phyloP scores from a whole-genome alignment of 1,284 basidiomycete genomes.

The Mycena citricolor region DNA sequence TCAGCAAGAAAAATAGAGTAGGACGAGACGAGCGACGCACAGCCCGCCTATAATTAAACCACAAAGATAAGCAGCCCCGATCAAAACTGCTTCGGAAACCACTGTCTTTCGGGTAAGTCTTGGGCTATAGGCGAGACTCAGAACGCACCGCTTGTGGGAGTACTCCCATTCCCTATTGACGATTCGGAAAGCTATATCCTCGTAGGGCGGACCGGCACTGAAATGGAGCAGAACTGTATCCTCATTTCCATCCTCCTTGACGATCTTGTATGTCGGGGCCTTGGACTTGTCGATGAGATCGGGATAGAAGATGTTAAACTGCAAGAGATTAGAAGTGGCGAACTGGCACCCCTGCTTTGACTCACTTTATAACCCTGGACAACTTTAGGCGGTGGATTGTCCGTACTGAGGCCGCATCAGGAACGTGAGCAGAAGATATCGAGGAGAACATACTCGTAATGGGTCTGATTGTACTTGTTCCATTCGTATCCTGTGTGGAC shows the following conservation, averaged over 20 bases:
- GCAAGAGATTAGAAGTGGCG: conserved; percentile 20
- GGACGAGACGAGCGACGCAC: conserved; percentile 52
- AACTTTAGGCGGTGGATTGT: conserved; percentile 96
- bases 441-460: conserved; percentile 81
- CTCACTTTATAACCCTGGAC: conserved; percentile 96
- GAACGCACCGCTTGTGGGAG: conserved; percentile 83
- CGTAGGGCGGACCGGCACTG: conserved; percentile 96
- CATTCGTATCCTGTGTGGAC: conserved; percentile 99
- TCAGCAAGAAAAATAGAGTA: conserved; percentile 12
- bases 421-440: conserved; percentile 4
- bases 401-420: conserved; percentile 56
- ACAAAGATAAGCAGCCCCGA: conserved; percentile 79
- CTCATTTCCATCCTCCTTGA: conserved; percentile 89
- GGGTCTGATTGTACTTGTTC: conserved; percentile 99
- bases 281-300: conserved; percentile 97
- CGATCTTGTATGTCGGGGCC: conserved; percentile 92
- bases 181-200: conserved; percentile 98
- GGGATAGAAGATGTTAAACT: conserved; percentile 95
- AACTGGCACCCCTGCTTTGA: too few relatives aligned
- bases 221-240: conserved; percentile 95
- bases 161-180: conserved; percentile 99
- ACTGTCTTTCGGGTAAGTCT: conserved; percentile 37
- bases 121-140: conserved; percentile 6
- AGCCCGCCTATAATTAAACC: conserved; percentile 88
- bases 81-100: conserved; percentile 86